phyloP scores from a whole-genome alignment of 768 basidiomycete species.

The Boletus tylopilopsis region DNA sequence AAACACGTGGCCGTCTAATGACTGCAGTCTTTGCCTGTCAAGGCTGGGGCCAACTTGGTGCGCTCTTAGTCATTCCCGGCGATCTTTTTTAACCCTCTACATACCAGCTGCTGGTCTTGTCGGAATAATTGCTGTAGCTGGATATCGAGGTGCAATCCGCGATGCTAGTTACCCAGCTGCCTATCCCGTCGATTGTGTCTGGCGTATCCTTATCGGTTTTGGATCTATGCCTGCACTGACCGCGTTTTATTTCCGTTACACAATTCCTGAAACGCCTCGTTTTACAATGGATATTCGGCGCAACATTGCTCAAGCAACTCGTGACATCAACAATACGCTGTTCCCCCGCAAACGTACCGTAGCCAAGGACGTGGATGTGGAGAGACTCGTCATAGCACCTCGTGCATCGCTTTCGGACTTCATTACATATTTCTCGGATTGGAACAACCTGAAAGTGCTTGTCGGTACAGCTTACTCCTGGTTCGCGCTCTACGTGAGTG shows the following conservation, averaged over 20 bases:
- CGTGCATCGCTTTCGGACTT: constrained; percentile 69
- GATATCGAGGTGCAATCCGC: constrained; percentile 57
- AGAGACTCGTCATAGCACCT: constrained; percentile 55
- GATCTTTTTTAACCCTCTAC: background rate
- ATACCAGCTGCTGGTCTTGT: constrained; percentile 60
- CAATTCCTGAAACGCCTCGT: constrained; percentile 89
- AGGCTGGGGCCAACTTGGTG: constrained; percentile 86
- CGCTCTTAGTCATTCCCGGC: constrained; percentile 16
- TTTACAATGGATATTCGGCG: constrained; percentile 87
- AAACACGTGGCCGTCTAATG: constrained; percentile 82
- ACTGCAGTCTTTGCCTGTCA: constrained; percentile 80
- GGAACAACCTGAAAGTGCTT: constrained; percentile 76
- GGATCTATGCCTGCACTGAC: constrained; percentile 76
- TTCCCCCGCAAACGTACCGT: constrained; percentile 38
- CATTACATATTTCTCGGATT: constrained; percentile 57
- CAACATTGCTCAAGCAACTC: constrained; percentile 68
- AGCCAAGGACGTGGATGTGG: constrained; percentile 44
- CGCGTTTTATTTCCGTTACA: constrained; percentile 86
- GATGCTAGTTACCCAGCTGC: constrained; percentile 35
- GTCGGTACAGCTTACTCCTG: constrained; percentile 77
- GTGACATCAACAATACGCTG: constrained; percentile 67
- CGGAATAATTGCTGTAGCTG: constrained; percentile 55
- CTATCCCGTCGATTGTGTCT: constrained; percentile 65
- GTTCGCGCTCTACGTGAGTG: constrained; percentile 81
- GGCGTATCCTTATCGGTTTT: constrained; percentile 86